Percentiles rank a stretch among this genome's conserved stretches.
These are phyloP conservation scores for Geotrichum australiense DNA, from an alignment of 1,139 yeast species.

Conservation along the genomic window DNA sequence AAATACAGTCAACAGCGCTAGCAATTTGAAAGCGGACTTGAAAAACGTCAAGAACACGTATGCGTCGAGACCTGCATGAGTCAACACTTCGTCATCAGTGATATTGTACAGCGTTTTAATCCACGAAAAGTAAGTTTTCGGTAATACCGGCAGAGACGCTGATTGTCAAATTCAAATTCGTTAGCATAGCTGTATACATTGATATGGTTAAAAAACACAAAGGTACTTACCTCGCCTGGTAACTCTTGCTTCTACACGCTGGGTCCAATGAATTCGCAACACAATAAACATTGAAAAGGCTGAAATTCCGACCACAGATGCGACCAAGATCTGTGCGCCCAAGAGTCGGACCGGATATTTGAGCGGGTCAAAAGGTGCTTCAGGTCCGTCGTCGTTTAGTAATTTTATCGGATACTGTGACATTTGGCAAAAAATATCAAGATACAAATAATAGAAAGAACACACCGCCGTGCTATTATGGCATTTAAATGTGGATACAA, in stretches of 20 bases:
- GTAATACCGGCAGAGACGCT: conserved; percentile 38
- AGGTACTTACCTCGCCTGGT: conserved; percentile 27
- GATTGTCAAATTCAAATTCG: too few relatives aligned
- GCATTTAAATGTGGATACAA: too few relatives aligned
- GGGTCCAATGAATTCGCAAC: conserved; percentile 59
- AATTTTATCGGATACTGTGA: too few relatives aligned
- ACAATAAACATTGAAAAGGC: conserved; percentile 61
- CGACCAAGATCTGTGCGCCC: conserved; percentile 41
- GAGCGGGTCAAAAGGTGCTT: conserved; percentile 14
- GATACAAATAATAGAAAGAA: too few relatives aligned
- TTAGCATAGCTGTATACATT: conserved; percentile 29
- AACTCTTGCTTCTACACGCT: conserved; percentile 55
- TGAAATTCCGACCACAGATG: conserved; percentile 52
- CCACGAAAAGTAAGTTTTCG: conserved; percentile 71
- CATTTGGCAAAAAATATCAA: too few relatives aligned
- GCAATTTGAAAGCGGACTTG: conserved; percentile 62
- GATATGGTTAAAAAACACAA: neutral
- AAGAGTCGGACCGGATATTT: conserved; percentile 21
- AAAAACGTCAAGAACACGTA: conserved; percentile 73
- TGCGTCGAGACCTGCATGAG: conserved; percentile 90
- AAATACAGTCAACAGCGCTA: conserved; percentile 50
- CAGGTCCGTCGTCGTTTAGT: conserved; percentile 12
- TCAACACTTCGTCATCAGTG: conserved; percentile 68
- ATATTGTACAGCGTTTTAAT: conserved; percentile 55
- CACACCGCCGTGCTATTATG: too few relatives aligned